These are phyloP conservation scores for Picochlorum sp. DNA, from an alignment of 139 green algal genomes.

Conservation along the genomic window DNA sequence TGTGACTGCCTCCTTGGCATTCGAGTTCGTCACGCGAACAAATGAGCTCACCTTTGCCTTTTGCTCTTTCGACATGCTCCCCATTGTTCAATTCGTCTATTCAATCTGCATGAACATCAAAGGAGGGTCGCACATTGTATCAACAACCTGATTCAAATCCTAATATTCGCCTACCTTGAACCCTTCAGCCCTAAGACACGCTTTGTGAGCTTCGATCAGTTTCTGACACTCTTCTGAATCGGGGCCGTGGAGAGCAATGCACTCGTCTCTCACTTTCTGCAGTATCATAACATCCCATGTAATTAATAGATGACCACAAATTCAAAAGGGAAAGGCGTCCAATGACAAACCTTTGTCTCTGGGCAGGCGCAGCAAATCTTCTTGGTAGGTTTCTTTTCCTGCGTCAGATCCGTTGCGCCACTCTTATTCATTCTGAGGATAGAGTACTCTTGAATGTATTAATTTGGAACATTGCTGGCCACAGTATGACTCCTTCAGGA, in stretches of 20 bases:
- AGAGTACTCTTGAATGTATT: neutral
- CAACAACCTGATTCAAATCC: neutral
- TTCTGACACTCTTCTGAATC: conserved; percentile 56
- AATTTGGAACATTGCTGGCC: neutral
- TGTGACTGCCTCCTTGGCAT: neutral
- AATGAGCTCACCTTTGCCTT: conserved; percentile 41
- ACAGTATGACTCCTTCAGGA: too few relatives aligned
- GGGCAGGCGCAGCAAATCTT: conserved; percentile 89
- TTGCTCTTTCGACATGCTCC: conserved; percentile 26
- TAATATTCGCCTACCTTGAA: conserved; percentile 63
- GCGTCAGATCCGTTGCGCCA: neutral
- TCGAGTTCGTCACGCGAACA: conserved; percentile 33
- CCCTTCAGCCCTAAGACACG: conserved; percentile 76
- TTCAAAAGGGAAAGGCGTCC: neutral
- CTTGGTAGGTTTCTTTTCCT: conserved; percentile 9
- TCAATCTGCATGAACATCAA: neutral
- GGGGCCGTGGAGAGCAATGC: conserved; percentile 57
- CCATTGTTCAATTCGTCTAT: conserved; percentile 7
- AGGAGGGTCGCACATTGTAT: neutral
- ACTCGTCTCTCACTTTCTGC: conserved; percentile 56
- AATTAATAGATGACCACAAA: neutral
- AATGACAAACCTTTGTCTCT: conserved; percentile 68
- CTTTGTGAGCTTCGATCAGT: conserved; percentile 87
- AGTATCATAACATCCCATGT: neutral
- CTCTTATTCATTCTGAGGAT: neutral